phyloP scores from a whole-genome alignment of 495 filamentous ascomycete genomes.

The Penicillium daleae region DNA sequence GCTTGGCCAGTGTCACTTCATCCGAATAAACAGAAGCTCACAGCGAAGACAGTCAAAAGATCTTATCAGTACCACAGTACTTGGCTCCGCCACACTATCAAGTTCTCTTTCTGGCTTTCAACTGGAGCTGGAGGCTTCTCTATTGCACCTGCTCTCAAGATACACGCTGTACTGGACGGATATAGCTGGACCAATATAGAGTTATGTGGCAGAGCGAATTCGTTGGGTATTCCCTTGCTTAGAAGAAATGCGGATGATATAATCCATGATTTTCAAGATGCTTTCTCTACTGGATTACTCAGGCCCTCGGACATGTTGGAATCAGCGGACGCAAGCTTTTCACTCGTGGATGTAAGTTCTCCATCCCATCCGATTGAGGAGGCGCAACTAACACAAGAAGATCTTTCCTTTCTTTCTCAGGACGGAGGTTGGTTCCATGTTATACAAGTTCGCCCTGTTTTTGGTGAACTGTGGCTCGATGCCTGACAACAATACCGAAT shows the following conservation, averaged over 20 bases:
- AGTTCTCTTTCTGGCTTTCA: neutral
- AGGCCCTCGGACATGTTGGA: neutral
- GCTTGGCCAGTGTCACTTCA: neutral
- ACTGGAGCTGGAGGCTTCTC: neutral
- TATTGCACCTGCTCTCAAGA: neutral
- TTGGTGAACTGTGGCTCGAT: neutral
- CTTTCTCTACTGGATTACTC: neutral
- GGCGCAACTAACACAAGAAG: neutral
- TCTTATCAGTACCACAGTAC: neutral
- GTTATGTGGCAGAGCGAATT: neutral
- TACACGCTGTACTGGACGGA: neutral
- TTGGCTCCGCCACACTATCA: neutral
- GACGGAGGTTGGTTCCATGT: neutral
- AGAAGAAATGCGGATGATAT: neutral
- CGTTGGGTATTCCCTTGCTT: neutral
- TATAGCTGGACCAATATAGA: neutral
- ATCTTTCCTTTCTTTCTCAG: neutral
- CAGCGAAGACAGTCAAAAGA: neutral
- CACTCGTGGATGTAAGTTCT: neutral
- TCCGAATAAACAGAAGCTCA: neutral
- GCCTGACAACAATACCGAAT: neutral
- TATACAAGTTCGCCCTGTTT: neutral
- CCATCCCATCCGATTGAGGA: neutral
- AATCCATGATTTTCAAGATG: neutral
- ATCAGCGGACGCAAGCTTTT: neutral